Percentiles rank a stretch among this genome's conserved stretches.
Conservation (phyloP, 441 rosid species). For the Francoa sonchifolia region DNA sequence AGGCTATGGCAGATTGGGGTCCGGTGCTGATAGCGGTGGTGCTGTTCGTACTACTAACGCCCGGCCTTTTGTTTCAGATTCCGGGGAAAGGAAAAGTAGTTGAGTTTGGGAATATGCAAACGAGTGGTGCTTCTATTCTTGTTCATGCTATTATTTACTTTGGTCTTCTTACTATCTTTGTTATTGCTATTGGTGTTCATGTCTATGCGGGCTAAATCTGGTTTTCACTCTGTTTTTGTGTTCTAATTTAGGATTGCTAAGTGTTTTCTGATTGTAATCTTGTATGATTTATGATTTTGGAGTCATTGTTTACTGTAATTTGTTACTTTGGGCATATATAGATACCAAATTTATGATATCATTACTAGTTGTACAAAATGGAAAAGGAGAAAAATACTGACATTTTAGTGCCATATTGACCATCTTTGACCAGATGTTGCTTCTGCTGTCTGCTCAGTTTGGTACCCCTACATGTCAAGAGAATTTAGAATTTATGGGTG, state of each 20-base stretch:
- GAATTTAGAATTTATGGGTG: neutral
- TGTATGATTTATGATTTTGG: no score
- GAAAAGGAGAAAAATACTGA: no score
- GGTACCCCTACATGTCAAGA: neutral
- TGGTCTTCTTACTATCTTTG: constrained; percentile 43
- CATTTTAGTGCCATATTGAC: no score
- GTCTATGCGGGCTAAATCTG: constrained; percentile 26
- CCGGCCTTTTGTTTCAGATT: constrained; percentile 53
- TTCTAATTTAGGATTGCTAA: neutral
- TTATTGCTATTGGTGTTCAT: constrained; percentile 40
- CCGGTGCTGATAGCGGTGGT: constrained; percentile 48
- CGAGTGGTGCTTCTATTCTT: constrained; percentile 36
- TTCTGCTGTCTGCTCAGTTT: neutral
- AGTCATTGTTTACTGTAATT: no score
- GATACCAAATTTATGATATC: no score
- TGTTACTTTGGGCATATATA: no score
- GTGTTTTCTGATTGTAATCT: no score
- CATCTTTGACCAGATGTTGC: neutral
- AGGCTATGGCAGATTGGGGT: constrained; percentile 53
- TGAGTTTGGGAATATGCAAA: constrained; percentile 49
- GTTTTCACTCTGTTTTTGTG: no score
- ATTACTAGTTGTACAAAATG: no score
- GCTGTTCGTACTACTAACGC: constrained; percentile 43
- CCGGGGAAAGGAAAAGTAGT: constrained; percentile 29
- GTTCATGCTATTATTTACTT: constrained; percentile 48